A percentile compares a stretch with the other conserved stretches of the same genome.
These are phyloP conservation scores for Fonsecaea nubica DNA, from an alignment of 2,329 filamentous ascomycete genomes.

Conservation along the genomic window DNA sequence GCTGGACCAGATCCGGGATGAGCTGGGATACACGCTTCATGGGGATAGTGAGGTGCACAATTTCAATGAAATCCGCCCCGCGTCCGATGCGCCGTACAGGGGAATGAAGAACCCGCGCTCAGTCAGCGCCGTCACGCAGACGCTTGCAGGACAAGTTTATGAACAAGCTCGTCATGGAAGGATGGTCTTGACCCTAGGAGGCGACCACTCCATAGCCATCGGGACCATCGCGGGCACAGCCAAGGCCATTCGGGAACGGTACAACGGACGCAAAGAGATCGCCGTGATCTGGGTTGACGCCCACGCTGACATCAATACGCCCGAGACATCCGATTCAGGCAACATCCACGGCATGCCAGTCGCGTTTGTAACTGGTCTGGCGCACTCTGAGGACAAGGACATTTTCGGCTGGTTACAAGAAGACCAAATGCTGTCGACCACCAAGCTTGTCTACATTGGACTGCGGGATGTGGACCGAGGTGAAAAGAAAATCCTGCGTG, in stretches of 20 bases:
- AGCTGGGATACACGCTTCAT: conserved; percentile 86
- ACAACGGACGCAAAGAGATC: conserved; percentile 72
- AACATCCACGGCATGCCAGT: conserved; percentile 99
- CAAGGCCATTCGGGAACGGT: conserved; percentile 81
- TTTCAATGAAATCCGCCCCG: conserved; percentile 70
- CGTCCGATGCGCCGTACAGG: conserved; percentile 60
- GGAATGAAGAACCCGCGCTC: conserved; percentile 92
- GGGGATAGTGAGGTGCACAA: conserved; percentile 83
- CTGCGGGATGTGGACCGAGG: conserved; percentile 89
- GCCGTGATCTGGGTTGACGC: conserved; percentile 99
- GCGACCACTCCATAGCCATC: conserved; percentile 96
- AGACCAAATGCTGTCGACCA: conserved; percentile 63
- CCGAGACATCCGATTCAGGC: conserved; percentile 84
- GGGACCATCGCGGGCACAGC: conserved; percentile 88
- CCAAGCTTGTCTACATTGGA: conserved; percentile 96
- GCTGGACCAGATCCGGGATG: conserved; percentile 78
- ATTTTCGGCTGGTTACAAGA: conserved; percentile 89
- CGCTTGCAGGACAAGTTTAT: conserved; percentile 85
- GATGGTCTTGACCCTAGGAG: conserved; percentile 89
- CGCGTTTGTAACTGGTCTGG: conserved; percentile 85
- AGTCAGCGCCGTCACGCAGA: conserved; percentile 82
- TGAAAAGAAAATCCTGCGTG: conserved; percentile 89
- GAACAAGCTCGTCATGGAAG: conserved; percentile 80
- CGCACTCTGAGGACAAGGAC: conserved; percentile 75
- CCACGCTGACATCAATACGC: conserved; percentile 96